Conservation (phyloP, 1,139 yeast species). For the Suhomyces chickasaworum region DNA sequence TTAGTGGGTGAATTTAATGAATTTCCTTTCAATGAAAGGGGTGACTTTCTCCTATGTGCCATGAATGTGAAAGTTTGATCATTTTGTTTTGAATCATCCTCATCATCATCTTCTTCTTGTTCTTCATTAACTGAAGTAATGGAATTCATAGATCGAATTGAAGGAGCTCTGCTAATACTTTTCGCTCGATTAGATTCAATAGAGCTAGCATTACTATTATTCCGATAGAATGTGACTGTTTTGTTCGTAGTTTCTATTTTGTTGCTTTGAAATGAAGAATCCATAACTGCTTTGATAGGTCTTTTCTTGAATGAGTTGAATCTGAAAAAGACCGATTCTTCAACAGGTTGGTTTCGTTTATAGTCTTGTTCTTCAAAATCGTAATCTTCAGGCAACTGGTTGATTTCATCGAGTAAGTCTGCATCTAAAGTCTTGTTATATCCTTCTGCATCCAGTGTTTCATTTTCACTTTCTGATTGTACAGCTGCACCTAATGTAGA, state of each 20-base stretch:
- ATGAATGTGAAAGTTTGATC: constrained; percentile 2
- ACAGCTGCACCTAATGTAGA: not conserved
- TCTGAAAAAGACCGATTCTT: constrained; percentile 22
- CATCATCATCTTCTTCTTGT: constrained; percentile 23
- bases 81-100: not conserved
- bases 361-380: constrained; percentile 47
- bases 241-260: constrained; percentile 53
- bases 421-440: constrained; percentile 31
- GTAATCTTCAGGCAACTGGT: constrained; percentile 60
- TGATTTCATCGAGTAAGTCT: constrained; percentile 53
- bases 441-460: constrained; percentile 14
- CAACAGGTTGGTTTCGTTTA: constrained; percentile 2
- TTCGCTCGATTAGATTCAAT: constrained; percentile 16
- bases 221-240: constrained; percentile 57
- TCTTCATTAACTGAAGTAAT: constrained; percentile 30
- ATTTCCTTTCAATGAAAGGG: not conserved
- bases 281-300: constrained; percentile 34
- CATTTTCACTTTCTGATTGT: constrained; percentile 12
- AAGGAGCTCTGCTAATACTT: constrained; percentile 33
- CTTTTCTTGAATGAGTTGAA: constrained; percentile 44
- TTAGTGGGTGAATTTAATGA: not conserved
- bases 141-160: constrained; percentile 31
- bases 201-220: constrained; percentile 27
- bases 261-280: constrained; percentile 32
- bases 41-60: constrained; percentile 3